Evolutionary conservation across 768 basidiomycete species (phyloP), one percentile per base, ranked within the genome.

Genomic region (Tylopilus rubrobrunneus): DNA sequence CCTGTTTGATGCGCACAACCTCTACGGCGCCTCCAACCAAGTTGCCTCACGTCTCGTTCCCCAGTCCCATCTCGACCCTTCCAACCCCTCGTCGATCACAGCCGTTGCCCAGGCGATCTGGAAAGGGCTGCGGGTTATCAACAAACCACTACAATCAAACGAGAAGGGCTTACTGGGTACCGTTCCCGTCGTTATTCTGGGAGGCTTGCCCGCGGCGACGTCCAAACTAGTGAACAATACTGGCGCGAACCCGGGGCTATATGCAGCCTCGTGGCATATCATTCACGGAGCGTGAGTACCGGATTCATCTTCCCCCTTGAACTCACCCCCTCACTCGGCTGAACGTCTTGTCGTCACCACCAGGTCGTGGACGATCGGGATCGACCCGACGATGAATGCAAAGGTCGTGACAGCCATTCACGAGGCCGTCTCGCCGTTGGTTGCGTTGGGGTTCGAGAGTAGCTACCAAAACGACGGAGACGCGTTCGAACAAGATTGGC

Each of bases 401-500:
- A 31, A 40, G 29, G 19, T 63, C 47, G 46, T 37, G 23, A 36
- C 41, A 5, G 55, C 57, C 25, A 27, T 63, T 23, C 49, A 51
- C 3, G 12, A 47, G 15, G 53, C 65, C 1, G 48, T 57, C 39
- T 21, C 40, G 9, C 60, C 62, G 0, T 27, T 67, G 46, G 42
- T 48, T 7, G 51, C 55, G 0, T 25, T 67, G 12, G 65, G 60
- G 12, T 41, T 62, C 36, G 55, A 15, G 34, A 43, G 57, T 15
- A 65, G 63, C 41, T 66, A 67, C 56, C 63, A 65, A 27, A 65
- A 59, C 34, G 62, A 65, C 49, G 65, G 48, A 3, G 52, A 51
- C 21, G 23, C 52, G 6, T 65, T 55, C 40, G 64, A 65, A 19
- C n/a, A 1, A 6, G 34, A 62, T 36, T 65, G 62, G 62, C 59